Base-by-base conservation (phyloP, 495 filamentous ascomycete genomes). In the Thermothielavioides terrestris region DNA sequence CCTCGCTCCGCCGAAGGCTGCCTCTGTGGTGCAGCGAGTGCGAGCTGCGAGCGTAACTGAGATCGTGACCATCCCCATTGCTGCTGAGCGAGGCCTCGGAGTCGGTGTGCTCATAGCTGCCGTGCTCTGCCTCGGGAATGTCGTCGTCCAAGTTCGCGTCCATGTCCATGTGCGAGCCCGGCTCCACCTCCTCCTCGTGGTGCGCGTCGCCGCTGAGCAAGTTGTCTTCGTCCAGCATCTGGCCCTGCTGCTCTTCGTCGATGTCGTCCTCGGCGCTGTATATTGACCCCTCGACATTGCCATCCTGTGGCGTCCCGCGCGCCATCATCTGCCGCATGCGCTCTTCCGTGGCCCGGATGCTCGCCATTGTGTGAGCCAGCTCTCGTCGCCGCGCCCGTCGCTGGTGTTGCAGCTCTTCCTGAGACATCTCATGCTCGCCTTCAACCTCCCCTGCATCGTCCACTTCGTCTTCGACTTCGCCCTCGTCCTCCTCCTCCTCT, bases 31-130 rank as follows among this genome's bases (percentile, higher is more conserved):
- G 52, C 10, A 43, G 39, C 6, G 49, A 18, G 7, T 27, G 55
- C 5, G 50, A 46, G 14, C 57, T 49, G 22, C 54, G 51, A 1
- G 52, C 55, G 35, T 54, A 59, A 38, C 62, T 63, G 17, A 59
- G 27, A 20, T 61, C 42, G 4, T 49, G 55, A 4, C 21, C 22
- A 27, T 39, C 59, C 27, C 35, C 50, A 12, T 69, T 61, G 55
- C 60, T 73, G 35, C 57, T 69, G 18, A 85, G 65, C 48, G 83
- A 80, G n/a, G 75, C 77, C 54, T 91, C 87, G 6, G 86, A 88
- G 67, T 94, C 88, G 18, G 88, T 94, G 58, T 94, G 88, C 67
- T 86, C 79, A 57, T 85, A 86, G 52, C 77, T 76, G 5, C 75
- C 78, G 38, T 65, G 37, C 31, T 54, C 65, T 42, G 81, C 82